Evolutionary conservation across 495 filamentous ascomycete genomes (phyloP).

Genomic region (Hypoxylon rickii): DNA sequence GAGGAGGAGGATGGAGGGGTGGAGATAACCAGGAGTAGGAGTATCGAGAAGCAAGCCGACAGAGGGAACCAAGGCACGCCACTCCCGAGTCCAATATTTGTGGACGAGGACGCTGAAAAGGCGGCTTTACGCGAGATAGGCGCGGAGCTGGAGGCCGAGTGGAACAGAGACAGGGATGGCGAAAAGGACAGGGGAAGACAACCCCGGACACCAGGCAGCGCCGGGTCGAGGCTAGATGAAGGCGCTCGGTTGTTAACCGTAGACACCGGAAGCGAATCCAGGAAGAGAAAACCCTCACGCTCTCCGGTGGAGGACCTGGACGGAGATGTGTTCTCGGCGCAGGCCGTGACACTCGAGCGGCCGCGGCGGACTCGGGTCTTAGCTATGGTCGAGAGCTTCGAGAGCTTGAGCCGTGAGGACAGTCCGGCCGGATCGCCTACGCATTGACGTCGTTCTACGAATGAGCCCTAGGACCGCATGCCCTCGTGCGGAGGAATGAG

Average conservation of each 20-base stretch:
- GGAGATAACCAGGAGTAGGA: conserved; percentile 19
- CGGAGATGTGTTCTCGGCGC: conserved; percentile 31
- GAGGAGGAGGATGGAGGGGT: neutral
- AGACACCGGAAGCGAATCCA: conserved; percentile 22
- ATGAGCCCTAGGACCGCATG: too few species aligned
- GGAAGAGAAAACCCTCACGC: conserved; percentile 25
- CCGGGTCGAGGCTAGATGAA: neutral
- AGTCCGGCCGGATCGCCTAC: conserved; percentile 40
- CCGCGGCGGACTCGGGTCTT: conserved; percentile 46
- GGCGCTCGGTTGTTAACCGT: conserved; percentile 12
- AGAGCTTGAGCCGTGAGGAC: conserved; percentile 42
- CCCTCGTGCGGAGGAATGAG: neutral
- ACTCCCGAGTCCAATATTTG: too few species aligned
- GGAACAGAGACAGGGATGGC: conserved; percentile 14
- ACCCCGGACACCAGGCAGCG: neutral
- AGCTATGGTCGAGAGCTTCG: conserved; percentile 54
- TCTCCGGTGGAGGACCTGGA: conserved; percentile 27
- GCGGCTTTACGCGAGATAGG: conserved; percentile 28
- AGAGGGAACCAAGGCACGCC: too few species aligned
- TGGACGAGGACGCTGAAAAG: conserved; percentile 11
- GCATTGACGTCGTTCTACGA: conserved; percentile 2
- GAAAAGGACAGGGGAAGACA: conserved; percentile 11
- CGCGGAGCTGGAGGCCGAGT: conserved; percentile 30
- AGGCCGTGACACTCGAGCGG: conserved; percentile 39
- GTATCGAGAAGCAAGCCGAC: too few species aligned